Percentiles rank a stretch among this genome's conserved stretches.
Evolutionary conservation across 2,329 filamentous ascomycete genomes (phyloP).

Genomic region (Camillea tinctor): DNA sequence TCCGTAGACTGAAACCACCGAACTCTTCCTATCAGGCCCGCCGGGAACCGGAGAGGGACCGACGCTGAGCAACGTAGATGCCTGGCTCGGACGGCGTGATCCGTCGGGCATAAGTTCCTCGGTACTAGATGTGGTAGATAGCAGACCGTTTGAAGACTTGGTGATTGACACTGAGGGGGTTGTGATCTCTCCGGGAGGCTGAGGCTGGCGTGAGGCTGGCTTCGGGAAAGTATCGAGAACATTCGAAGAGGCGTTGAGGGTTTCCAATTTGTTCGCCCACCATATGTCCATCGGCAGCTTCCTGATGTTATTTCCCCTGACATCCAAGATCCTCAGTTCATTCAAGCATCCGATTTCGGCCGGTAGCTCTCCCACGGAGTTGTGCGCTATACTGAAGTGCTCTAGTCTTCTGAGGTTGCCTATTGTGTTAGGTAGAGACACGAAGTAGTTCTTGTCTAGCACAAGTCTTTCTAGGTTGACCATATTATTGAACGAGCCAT

Average conservation of each 20-base stretch:
- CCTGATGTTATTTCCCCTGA: constrained; percentile 90
- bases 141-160: constrained; percentile 45
- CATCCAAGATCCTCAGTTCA: constrained; percentile 81
- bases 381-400: constrained; percentile 91
- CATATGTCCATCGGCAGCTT: constrained; percentile 91
- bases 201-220: constrained; percentile 68
- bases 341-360: constrained; percentile 82
- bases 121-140: constrained; percentile 66
- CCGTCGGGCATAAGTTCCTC: constrained; percentile 68
- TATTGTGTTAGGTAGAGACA: constrained; percentile 81
- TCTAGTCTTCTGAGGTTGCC: constrained; percentile 81
- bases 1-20: constrained; percentile 76
- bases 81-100: constrained; percentile 76
- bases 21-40: constrained; percentile 71
- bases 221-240: constrained; percentile 90
- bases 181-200: constrained; percentile 53
- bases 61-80: constrained; percentile 74
- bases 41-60: constrained; percentile 67
- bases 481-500: constrained; percentile 84
- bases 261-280: constrained; percentile 88
- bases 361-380: constrained; percentile 80
- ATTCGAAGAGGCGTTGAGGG: constrained; percentile 92
- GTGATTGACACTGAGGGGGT: constrained; percentile 34
- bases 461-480: constrained; percentile 83
- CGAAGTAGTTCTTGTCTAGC: constrained; percentile 93